phyloP scores from a whole-genome alignment of 768 basidiomycete genomes.

The Calocera viscosa region DNA sequence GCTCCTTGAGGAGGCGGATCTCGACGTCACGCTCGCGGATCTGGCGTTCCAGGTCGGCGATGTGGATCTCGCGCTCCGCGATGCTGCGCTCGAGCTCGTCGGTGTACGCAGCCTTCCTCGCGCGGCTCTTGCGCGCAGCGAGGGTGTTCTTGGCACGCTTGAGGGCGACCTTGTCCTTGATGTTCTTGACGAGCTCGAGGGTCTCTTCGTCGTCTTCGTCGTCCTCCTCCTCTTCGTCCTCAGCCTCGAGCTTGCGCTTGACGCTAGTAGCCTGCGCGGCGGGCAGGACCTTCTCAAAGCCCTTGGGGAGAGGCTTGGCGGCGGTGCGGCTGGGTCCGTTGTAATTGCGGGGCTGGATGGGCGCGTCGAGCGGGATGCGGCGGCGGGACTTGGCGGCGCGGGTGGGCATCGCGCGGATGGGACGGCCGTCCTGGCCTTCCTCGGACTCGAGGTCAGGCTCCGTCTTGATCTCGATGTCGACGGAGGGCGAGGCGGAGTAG shows the following conservation, averaged over 20 bases:
- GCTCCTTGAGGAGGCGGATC: conserved; percentile 4
- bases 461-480: neutral
- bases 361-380: conserved; percentile 14
- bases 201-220: neutral
- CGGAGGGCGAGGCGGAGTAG: neutral
- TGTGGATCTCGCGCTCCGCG: conserved; percentile 1
- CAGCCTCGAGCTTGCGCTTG: conserved; percentile 2
- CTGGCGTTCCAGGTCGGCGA: neutral
- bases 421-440: neutral
- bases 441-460: conserved; percentile 1
- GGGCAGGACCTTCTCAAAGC: neutral
- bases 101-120: neutral
- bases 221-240: neutral
- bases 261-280: neutral
- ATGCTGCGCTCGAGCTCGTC: neutral
- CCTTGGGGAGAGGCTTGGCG: conserved; percentile 13
- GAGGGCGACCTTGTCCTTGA: conserved; percentile 7
- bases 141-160: conserved; percentile 7
- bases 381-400: neutral
- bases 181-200: neutral
- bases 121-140: conserved; percentile 1
- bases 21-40: neutral
- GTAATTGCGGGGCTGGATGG: conserved; percentile 14
- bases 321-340: conserved; percentile 11
- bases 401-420: neutral